Evolutionary conservation across 345 rosid genomes (phyloP), one percentile per base, ranked within the genome.

Genomic region (Arabis alpina): DNA sequence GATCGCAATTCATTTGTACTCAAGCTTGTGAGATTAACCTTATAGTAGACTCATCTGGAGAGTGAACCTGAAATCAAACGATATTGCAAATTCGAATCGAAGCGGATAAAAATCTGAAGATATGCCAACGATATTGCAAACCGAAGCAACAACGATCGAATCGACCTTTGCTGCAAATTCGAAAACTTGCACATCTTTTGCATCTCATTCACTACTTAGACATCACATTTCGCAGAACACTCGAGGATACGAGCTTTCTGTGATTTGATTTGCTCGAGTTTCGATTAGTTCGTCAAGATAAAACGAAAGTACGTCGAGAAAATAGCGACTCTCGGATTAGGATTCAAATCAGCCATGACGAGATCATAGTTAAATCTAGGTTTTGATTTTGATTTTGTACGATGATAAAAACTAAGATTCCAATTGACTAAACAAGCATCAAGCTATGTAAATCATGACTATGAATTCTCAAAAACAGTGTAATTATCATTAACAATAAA

Each of bases 291-390:
- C 45, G 16, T 62, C 43, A 49, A 34, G 14, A 63, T 15, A 24
- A 34, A 51, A 36, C 48, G 16, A 54, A 11, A 44, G 39, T 34
- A 13, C 6, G 61, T n/a, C 10, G 62, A 36, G 41, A 34, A 6
- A 34, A 34, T 6, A 8, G 8, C 37, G 37, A 34, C 1, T 34
- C 8, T 19, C 37, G 8, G 37, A 34, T 34, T 13, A 54, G 25
- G 14, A 14, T 54, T 51, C 15, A 42, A 53, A 68, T 34, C 64
- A 30, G 51, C 42, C 24, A 69, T 6, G 74, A 24, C 3, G 25
- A n/a, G 48, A 47, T 30, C 4, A 71, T 2, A 54, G 23, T 6
- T 5, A 42, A 67, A 66, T 58, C 77, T 74, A 66, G 54, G 67
- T 16, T 61, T 32, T 25, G 66, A 8, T 5, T 59, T 52, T 3